These are phyloP conservation scores for Boletus subluridellus DNA, from an alignment of 1,284 basidiomycete genomes.

Conservation along the genomic window DNA sequence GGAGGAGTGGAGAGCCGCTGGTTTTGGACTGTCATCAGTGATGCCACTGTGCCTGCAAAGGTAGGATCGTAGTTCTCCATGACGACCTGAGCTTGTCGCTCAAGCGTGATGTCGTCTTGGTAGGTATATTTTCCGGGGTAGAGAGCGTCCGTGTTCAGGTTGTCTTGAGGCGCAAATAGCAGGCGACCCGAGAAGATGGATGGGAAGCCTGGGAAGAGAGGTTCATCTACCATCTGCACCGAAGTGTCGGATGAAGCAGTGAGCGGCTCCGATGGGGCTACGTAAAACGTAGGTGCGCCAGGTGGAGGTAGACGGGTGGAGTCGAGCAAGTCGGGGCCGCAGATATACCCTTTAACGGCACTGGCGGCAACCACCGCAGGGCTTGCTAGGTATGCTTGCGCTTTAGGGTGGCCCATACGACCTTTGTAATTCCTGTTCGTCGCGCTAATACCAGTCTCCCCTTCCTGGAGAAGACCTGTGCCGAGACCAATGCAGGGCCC, in stretches of 20 bases:
- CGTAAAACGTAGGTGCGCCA: slow-evolving; percentile 59
- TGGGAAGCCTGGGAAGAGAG: slow-evolving; percentile 80
- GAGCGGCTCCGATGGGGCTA: slow-evolving; percentile 37
- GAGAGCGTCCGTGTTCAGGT: slow-evolving; percentile 97
- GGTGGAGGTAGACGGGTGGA: slow-evolving; percentile 50
- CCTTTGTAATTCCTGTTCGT: slow-evolving; percentile 99
- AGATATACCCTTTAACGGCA: slow-evolving; percentile 90
- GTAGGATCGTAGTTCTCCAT: slow-evolving; percentile 98
- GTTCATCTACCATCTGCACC: slow-evolving; percentile 44
- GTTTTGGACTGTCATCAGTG: slow-evolving; percentile 43
- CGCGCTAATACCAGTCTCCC: slow-evolving; percentile 93
- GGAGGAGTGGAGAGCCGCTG: slow-evolving; percentile 14
- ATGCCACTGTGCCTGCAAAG: slow-evolving; percentile 75
- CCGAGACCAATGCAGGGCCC: slow-evolving; percentile 98
- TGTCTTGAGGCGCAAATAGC: slow-evolving; percentile 94
- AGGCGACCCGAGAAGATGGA: slow-evolving; percentile 78
- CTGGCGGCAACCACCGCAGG: slow-evolving; percentile 97
- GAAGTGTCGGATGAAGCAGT: slow-evolving; percentile 28
- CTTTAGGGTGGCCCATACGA: slow-evolving; percentile 94
- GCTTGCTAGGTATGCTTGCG: slow-evolving; percentile 92
- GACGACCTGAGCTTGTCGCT: slow-evolving; percentile 93
- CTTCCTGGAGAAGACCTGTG: slow-evolving; percentile 88
- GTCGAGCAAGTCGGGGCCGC: slow-evolving; percentile 74
- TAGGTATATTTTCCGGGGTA: slow-evolving; percentile 99
- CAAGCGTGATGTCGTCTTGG: slow-evolving; percentile 97